phyloP scores from a whole-genome alignment of 73 alveolate genomes.

The Effrenium voratum region DNA sequence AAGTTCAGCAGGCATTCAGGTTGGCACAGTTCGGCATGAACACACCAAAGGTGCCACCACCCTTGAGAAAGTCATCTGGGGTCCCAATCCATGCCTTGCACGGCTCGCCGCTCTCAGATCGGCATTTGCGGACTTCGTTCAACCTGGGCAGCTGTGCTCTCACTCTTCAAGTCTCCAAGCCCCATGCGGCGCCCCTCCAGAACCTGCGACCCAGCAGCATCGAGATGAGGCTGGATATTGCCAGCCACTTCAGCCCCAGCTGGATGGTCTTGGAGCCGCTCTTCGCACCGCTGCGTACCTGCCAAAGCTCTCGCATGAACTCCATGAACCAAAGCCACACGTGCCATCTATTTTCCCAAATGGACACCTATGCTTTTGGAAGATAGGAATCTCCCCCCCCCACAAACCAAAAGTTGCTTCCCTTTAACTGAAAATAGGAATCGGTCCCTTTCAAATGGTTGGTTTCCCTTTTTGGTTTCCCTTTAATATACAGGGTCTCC shows the following conservation, averaged over 20 bases:
- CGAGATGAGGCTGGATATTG: slow-evolving; percentile 54
- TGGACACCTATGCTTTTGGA: too few relatives aligned
- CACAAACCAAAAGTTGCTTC: too few relatives aligned
- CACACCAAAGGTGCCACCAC: neutral
- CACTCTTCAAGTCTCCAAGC: too few relatives aligned
- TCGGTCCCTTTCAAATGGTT: too few relatives aligned
- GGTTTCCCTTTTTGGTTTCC: neutral
- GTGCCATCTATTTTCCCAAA: too few relatives aligned
- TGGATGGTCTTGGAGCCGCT: slow-evolving; percentile 64
- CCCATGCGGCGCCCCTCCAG: too few relatives aligned
- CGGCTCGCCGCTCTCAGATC: neutral
- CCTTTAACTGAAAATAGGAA: too few relatives aligned
- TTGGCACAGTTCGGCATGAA: neutral
- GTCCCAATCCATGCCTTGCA: neutral
- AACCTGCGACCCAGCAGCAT: neutral
- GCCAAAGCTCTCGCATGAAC: neutral
- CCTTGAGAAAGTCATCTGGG: neutral
- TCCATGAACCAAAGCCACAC: too few relatives aligned
- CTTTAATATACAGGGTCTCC: neutral
- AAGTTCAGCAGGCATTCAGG: too few relatives aligned
- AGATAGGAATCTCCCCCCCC: too few relatives aligned
- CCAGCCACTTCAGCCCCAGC: slow-evolving; percentile 55
- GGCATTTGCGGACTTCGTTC: too few relatives aligned
- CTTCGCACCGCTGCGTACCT: slow-evolving; percentile 64
- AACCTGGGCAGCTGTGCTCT: too few relatives aligned